Conservation (phyloP, 306 rosid genomes). For the Prunus padus region DNA sequence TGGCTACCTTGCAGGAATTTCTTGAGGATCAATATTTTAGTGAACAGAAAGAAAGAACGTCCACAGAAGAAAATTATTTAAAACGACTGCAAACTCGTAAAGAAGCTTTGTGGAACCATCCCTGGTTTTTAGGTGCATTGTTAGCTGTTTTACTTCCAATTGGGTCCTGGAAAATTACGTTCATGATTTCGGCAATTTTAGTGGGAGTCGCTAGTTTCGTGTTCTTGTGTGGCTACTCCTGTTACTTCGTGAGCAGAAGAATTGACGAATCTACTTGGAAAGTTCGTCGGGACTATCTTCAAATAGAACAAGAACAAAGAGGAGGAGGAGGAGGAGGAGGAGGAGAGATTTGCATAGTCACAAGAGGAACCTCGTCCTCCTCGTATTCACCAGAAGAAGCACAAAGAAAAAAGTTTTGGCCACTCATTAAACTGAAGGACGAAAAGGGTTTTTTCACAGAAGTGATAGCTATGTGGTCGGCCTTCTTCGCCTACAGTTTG, state of each 20-base stretch:
- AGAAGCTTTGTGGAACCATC: background rate
- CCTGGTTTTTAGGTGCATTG: slow-evolving; percentile 1
- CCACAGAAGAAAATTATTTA: background rate
- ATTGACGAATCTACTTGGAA: too few relatives aligned
- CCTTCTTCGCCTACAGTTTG: background rate
- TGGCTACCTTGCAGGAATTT: background rate
- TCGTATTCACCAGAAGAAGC: too few relatives aligned
- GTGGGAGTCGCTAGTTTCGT: background rate
- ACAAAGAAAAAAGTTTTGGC: too few relatives aligned
- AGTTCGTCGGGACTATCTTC: too few relatives aligned
- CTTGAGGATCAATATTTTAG: background rate
- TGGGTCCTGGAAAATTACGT: background rate
- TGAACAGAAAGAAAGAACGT: background rate
- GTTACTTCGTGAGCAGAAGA: too few relatives aligned
- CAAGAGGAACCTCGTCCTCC: too few relatives aligned
- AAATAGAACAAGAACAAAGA: too few relatives aligned
- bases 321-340: too few relatives aligned
- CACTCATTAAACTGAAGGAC: too few relatives aligned
- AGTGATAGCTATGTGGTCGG: background rate
- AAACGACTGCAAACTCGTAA: too few relatives aligned
- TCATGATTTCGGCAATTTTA: background rate
- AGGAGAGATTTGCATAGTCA: too few relatives aligned
- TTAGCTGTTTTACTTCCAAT: background rate
- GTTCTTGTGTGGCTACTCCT: background rate
- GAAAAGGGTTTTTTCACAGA: too few relatives aligned